Evolutionary conservation across 352 stramenopile genomes (phyloP).

Genomic region (Globisporangium radiosum): DNA sequence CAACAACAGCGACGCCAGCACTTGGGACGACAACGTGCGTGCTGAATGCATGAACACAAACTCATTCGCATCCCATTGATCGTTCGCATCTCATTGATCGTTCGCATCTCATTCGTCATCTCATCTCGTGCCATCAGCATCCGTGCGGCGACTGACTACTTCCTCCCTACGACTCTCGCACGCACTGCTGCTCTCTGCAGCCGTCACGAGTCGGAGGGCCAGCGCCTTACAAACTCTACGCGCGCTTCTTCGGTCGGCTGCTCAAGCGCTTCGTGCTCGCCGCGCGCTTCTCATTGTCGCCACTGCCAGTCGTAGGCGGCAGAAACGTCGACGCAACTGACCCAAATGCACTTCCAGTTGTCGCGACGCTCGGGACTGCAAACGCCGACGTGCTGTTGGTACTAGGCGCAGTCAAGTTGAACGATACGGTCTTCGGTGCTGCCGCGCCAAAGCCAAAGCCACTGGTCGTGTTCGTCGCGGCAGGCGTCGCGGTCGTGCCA

Average conservation of each 20-base stretch:
- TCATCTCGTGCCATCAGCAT: too few relatives aligned
- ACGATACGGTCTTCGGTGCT: slow-evolving; percentile 56
- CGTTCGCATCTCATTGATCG: too few relatives aligned
- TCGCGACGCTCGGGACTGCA: slow-evolving; percentile 14
- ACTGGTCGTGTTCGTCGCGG: background rate
- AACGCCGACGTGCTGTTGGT: slow-evolving; percentile 16
- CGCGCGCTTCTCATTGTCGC: slow-evolving; percentile 9
- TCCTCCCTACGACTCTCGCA: too few relatives aligned
- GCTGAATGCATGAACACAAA: too few relatives aligned
- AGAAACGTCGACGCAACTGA: slow-evolving; percentile 38
- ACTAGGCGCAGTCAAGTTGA: slow-evolving; percentile 23
- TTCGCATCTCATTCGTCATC: too few relatives aligned
- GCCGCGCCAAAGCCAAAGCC: slow-evolving; percentile 34
- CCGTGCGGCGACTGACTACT: too few relatives aligned
- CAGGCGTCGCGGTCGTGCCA: slow-evolving; percentile 3
- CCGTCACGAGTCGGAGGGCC: background rate
- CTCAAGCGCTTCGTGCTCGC: slow-evolving; percentile 14
- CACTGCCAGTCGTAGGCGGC: slow-evolving; percentile 4
- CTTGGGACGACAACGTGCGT: too few relatives aligned
- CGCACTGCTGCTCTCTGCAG: too few relatives aligned
- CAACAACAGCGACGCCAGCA: too few relatives aligned
- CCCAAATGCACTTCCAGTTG: slow-evolving; percentile 37
- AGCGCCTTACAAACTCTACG: slow-evolving; percentile 18
- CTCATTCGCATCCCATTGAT: too few relatives aligned
- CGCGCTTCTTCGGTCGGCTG: slow-evolving; percentile 13